Conservation (phyloP, 1,139 yeast genomes). For the Zygosaccharomyces sapae region DNA sequence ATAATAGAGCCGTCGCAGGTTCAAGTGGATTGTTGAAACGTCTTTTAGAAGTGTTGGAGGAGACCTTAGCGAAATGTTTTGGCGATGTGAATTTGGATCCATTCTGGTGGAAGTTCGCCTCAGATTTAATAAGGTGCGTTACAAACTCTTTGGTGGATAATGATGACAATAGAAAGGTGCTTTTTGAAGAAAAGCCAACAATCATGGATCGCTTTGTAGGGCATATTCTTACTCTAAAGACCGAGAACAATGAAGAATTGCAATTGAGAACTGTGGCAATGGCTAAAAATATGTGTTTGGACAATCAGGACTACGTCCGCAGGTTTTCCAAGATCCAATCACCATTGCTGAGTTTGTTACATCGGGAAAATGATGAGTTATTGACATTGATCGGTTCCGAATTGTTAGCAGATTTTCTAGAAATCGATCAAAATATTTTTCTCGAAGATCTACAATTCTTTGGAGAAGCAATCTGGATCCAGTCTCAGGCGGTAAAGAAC, state of each 20-base stretch:
- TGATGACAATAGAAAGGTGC: conserved; percentile 27
- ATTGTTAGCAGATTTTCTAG: conserved; percentile 23
- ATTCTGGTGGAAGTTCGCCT: conserved; percentile 21
- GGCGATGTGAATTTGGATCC: conserved; percentile 2
- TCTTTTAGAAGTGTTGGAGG: conserved; percentile 20
- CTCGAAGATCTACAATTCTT: conserved; percentile 15
- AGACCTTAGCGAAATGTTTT: conserved; percentile 18
- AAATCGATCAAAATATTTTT: conserved; percentile 10
- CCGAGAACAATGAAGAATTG: conserved; percentile 16
- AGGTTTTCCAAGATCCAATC: conserved; percentile 17
- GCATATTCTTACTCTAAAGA: conserved; percentile 16
- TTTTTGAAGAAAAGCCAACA: conserved; percentile 13
- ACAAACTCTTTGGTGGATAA: conserved; percentile 35
- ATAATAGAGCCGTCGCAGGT: conserved; percentile 32
- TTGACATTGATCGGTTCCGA: conserved; percentile 18
- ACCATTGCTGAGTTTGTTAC: conserved; percentile 19
- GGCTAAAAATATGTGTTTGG: conserved; percentile 29
- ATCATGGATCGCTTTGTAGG: conserved; percentile 22
- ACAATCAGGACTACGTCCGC: conserved; percentile 21
- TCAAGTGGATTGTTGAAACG: conserved; percentile 27
- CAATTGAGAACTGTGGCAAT: conserved; percentile 31
- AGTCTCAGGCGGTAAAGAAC: conserved; percentile 15
- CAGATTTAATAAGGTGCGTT: conserved; percentile 33
- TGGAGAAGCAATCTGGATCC: too few relatives aligned
- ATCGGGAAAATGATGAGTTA: neutral